Base-by-base conservation (phyloP, 805 yeast species). In the Debaryomyces prosopidis region DNA sequence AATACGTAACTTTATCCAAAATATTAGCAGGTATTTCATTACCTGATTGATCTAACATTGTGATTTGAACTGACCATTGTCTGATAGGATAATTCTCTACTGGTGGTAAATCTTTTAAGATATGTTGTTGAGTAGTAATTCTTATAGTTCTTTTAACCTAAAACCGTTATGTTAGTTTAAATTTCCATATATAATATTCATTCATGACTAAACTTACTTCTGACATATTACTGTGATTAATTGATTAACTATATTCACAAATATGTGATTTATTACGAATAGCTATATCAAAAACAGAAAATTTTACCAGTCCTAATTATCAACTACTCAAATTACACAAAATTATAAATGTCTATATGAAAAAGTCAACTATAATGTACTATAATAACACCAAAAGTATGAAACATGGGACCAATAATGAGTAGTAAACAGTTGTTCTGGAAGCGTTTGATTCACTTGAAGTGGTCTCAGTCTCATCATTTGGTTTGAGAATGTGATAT, bases 51-150 rank as follows among this genome's bases (percentile, higher is more conserved):
- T 90, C 91, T 49, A 94, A 76, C 60, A 90, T 66, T 34, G 80
- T 68, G 40, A 94, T 79, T 62, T 84, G 82, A 52, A 94, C 85
- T 39, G 87, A 79, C 99, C 99, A 92, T 66, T 83, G 82, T 62
- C 98, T 84, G 87, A 92, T 85, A 14, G 99, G 98, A 63, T 86
- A 92, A 63, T 89, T 95, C 54, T 87, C 90, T 46, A 87, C 94
- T 12, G 91, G 84, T 11, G 95, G 87, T 19, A 84, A 82, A 58
- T 87, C 96, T 48, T 83, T 82, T 50, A 89, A 71, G 52, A 92
- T 77, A 59, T 84, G 85, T 70, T 92, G 97, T 50, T 82, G 81
- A 19, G 97, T 92, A 46, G 89, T 86, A 58, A 91, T 81, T 67
- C 96, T 84, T 46, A 91, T 80, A 15, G 92, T 89, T 75, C 98